Evolutionary conservation across 2,329 filamentous ascomycete species (phyloP), one percentile per base, ranked within the genome.

Genomic region (Penicillium sp.): DNA sequence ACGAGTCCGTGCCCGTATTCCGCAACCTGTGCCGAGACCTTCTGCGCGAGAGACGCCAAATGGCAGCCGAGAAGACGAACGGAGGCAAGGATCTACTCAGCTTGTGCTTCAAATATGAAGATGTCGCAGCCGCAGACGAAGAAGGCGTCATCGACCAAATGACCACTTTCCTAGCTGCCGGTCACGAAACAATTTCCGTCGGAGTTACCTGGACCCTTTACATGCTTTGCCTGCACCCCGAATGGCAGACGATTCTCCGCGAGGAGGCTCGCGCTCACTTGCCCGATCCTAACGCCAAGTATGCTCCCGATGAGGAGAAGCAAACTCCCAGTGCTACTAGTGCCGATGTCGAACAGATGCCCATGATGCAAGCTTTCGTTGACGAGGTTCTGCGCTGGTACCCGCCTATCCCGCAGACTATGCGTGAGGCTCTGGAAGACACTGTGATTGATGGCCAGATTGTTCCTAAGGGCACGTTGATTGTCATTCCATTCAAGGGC

Each of bases 171-270:
- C 22, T 49, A 6, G 47, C 31, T 14, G 47, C 47, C n/a, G 47
- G 47, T 2, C 47, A 49, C 18, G 47, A 49, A 29, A 49, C 47
- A 7, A 49, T 41, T 23, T 37, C 47, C 2, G 35, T 41, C 4
- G 47, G 31, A 11, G 8, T 49, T n/a, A 49, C 47, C 15, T 49
- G 47, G 47, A 22, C 47, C 15, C 23, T 49, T 26, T 49, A 49
- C 47, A 41, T 41, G 31, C 47, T 49, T 49, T 37, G 31, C 11
- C 25, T 49, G 5, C 35, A 40, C 25, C 47, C 47, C 0, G 31
- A 49, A 23, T 40, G 31, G 31, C 47, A 49, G n/a, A 18, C 22
- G 2, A 41, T 40, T 6, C 47, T 49, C 23, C 47, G 47, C 22
- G 33, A 49, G 9, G 47, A 49, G 18, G 35, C 35, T 18, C 47